Percentiles rank a stretch among this genome's conserved stretches.
Evolutionary conservation across 768 basidiomycete genomes (phyloP).

Genomic region (Ramaria sp.): DNA sequence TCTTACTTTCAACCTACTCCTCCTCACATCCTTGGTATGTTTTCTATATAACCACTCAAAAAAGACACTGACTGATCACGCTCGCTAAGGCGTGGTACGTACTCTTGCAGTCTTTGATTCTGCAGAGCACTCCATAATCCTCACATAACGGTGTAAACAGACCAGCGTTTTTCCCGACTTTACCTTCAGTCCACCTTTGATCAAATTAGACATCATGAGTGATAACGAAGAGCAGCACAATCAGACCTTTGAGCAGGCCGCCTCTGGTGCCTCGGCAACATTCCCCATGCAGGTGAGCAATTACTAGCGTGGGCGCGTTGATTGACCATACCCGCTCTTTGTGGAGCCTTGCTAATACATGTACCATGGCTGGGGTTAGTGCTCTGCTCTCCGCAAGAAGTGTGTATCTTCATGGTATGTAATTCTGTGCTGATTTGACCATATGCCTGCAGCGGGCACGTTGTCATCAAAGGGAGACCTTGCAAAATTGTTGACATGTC

Average conservation of each 20-base stretch:
- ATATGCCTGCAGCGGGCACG: constrained; percentile 59
- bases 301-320: background rate
- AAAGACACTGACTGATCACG: background rate
- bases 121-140: background rate
- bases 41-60: background rate
- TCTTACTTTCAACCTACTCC: background rate
- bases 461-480: constrained; percentile 93
- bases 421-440: background rate
- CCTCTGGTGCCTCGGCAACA: constrained; percentile 66
- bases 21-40: background rate
- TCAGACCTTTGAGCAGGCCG: constrained; percentile 76
- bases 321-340: background rate
- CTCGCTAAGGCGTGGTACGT: constrained; percentile 2
- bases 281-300: constrained; percentile 54
- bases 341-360: background rate
- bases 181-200: background rate
- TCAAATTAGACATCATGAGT: constrained; percentile 13
- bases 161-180: constrained; percentile 2
- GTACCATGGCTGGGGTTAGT: constrained; percentile 23
- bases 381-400: constrained; percentile 78
- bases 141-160: background rate
- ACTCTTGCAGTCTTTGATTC: background rate
- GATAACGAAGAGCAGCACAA: constrained; percentile 81
- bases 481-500: constrained; percentile 99
- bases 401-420: constrained; percentile 5